Percentiles rank a stretch among this genome's conserved stretches.
These are phyloP conservation scores for Fusarium sp. DNA, from an alignment of 2,329 filamentous ascomycete species.

Conservation along the genomic window DNA sequence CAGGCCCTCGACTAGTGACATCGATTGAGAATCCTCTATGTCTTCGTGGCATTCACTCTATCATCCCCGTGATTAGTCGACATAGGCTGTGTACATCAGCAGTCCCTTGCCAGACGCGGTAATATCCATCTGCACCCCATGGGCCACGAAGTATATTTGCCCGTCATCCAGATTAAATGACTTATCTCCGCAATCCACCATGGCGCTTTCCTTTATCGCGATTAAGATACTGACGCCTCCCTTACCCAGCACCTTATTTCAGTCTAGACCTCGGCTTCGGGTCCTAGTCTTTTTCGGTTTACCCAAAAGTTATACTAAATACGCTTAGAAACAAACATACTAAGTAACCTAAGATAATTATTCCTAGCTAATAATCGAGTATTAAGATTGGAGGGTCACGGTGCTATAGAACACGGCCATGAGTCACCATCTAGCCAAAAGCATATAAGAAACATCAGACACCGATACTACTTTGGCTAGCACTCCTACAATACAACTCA, in stretches of 20 bases:
- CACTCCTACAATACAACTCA: neutral
- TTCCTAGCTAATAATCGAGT: neutral
- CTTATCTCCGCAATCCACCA: neutral
- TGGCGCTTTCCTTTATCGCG: neutral
- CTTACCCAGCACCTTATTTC: too few relatives aligned
- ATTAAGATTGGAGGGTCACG: neutral
- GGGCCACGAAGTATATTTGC: neutral
- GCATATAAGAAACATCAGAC: neutral
- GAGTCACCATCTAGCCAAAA: neutral
- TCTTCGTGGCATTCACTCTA: neutral
- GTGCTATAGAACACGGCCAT: neutral
- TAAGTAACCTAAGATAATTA: neutral
- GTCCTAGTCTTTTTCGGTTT: neutral
- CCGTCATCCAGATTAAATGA: neutral
- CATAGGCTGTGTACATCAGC: neutral
- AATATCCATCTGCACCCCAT: neutral
- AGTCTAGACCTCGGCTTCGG: too few relatives aligned
- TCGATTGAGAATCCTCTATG: neutral
- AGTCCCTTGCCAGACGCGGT: neutral
- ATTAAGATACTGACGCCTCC: too few relatives aligned
- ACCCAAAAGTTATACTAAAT: neutral
- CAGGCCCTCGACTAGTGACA: neutral
- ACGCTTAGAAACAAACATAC: neutral
- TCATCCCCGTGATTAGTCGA: neutral
- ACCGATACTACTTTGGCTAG: neutral